Evolutionary conservation across 805 yeast species (phyloP), one percentile per base, ranked within the genome.

Genomic region (Wickerhamiella occidentalis): DNA sequence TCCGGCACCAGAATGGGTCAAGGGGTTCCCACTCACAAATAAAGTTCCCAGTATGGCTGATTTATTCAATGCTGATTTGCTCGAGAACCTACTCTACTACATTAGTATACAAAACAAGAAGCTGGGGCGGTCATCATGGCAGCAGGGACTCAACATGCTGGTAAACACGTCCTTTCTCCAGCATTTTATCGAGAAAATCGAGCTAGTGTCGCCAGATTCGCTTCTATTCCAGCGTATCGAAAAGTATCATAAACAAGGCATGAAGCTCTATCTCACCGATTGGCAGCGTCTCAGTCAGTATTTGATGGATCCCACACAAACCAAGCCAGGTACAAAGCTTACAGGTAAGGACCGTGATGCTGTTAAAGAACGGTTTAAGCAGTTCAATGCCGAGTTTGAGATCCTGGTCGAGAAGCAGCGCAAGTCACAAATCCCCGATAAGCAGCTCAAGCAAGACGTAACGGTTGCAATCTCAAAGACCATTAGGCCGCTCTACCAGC

Each of bases 301-400:
- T 47, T 71, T 90, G 45, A 79, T 90, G 73, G 94, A 83, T 57
- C 82, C 82, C 56, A 82, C 95, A 1, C 78, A 82, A 12, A 78
- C 78, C 26, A 73, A 76, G 38, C 75, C 37, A 51, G 55, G 50
- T 22, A 37, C 54, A 68, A 54, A 68, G 77, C 41, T 77, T 78
- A 43, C 55, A 3, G 47, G 50, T n/a, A 82, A 84, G 56, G 95
- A 86, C 55, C 77, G 78, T 54, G 95, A 86, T 48, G 76, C 72
- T 45, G 77, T 86, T 50, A 92, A 90, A 59, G 96, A 92, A 53
- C 78, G 85, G 60, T 86, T 85, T 67, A 77, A 76, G 55, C 80
- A 75, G 52, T 92, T 90, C 68, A 90, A 88, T 62, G 77, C 76
- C 25, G 81, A 80, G 40, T 84, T 92, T 61, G 97, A 92, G 48